Evolutionary conservation across 208 protist species (phyloP).

Genomic region (Leishmania guyanensis): DNA sequence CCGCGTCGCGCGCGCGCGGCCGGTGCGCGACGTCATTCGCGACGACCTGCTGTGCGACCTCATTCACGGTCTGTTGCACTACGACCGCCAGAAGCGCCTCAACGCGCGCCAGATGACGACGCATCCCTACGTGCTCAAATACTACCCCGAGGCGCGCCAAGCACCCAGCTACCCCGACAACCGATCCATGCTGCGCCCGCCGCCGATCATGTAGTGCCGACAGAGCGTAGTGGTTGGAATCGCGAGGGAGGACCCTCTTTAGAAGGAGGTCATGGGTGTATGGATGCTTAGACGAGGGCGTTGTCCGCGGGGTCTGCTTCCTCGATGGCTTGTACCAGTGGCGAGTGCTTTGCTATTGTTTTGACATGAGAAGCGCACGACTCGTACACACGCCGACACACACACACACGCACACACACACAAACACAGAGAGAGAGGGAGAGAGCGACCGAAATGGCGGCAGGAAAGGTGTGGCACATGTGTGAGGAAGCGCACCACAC

Average conservation of each 20-base stretch:
- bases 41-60: constrained; percentile 65
- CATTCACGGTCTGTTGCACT: constrained; percentile 70
- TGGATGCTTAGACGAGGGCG: neutral
- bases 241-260: too few relatives aligned
- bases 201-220: constrained; percentile 39
- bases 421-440: too few relatives aligned
- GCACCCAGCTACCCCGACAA: constrained; percentile 70
- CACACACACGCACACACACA: too few relatives aligned
- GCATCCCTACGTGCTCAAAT: constrained; percentile 82
- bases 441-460: too few relatives aligned
- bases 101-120: constrained; percentile 69
- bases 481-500: too few relatives aligned
- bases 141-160: constrained; percentile 74
- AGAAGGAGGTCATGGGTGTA: too few relatives aligned
- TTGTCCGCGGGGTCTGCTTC: neutral
- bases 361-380: too few relatives aligned
- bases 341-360: too few relatives aligned
- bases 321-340: too few relatives aligned
- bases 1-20: constrained; percentile 55
- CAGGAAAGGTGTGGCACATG: too few relatives aligned
- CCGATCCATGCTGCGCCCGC: constrained; percentile 46
- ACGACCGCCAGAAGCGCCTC: constrained; percentile 72
- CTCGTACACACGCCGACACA: too few relatives aligned
- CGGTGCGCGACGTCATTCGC: constrained; percentile 57
- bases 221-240: too few relatives aligned